These are phyloP conservation scores for Pleurotus cornucopiae DNA, from an alignment of 768 basidiomycete species.

Conservation along the genomic window DNA sequence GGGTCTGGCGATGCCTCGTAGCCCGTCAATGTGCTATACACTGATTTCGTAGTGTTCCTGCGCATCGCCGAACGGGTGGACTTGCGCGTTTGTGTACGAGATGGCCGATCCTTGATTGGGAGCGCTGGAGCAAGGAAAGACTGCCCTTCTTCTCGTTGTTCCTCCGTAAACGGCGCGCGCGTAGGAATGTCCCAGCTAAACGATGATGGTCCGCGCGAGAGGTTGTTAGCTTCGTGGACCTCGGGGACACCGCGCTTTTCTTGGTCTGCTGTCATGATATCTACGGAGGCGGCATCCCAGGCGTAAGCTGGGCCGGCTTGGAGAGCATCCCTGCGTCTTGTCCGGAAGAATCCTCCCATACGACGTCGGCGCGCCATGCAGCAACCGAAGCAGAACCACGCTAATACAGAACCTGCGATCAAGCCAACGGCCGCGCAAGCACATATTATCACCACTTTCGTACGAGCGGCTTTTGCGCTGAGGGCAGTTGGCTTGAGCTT, in stretches of 20 bases:
- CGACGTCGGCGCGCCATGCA: conserved; percentile 15
- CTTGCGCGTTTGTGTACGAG: not conserved
- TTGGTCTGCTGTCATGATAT: conserved; percentile 10
- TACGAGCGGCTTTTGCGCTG: conserved; percentile 15
- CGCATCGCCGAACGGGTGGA: conserved; percentile 11
- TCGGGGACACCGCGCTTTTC: not conserved
- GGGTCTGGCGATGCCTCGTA: conserved; percentile 18
- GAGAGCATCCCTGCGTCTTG: conserved; percentile 3
- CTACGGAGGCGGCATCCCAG: conserved; percentile 16
- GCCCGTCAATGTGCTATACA: conserved; percentile 13
- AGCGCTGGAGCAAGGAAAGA: conserved; percentile 20
- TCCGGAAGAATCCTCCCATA: not conserved
- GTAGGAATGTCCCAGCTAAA: conserved; percentile 8
- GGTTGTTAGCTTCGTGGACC: not conserved
- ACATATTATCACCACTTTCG: conserved; percentile 24
- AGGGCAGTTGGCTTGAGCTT: conserved; percentile 13
- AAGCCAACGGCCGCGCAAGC: conserved; percentile 26
- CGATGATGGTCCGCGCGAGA: conserved; percentile 14
- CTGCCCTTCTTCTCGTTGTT: conserved; percentile 16
- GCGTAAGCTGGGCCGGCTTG: conserved; percentile 18
- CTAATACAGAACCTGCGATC: conserved; percentile 22
- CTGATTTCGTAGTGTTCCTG: conserved; percentile 4
- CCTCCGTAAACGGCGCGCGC: not conserved
- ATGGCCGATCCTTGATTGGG: not conserved
- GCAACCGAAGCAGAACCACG: conserved; percentile 34